Percentiles rank a stretch among this genome's conserved stretches.
phyloP scores from a whole-genome alignment of 768 basidiomycete species.

The Russula virescens region DNA sequence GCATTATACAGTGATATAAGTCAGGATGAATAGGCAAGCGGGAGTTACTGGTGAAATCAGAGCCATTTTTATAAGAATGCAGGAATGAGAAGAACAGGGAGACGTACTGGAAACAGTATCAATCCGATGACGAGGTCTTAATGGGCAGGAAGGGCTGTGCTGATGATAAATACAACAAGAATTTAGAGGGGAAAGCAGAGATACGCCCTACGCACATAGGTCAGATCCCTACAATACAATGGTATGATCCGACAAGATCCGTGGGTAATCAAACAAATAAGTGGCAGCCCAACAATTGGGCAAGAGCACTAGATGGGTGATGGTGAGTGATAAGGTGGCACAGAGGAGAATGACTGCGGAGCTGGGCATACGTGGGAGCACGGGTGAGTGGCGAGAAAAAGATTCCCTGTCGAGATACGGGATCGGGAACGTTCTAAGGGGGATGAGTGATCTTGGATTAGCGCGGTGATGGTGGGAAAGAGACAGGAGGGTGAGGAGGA shows the following conservation, averaged over 20 bases:
- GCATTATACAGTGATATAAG: conserved; percentile 15
- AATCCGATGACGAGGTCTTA: neutral
- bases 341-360: neutral
- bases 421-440: neutral
- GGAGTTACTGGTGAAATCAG: neutral
- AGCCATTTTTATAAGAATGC: neutral
- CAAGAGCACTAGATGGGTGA: neutral
- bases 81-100: neutral
- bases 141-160: neutral
- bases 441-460: neutral
- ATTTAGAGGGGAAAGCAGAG: neutral
- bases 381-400: neutral
- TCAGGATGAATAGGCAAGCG: neutral
- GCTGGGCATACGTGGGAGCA: neutral
- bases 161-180: neutral
- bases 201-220: neutral
- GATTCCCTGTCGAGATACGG: neutral
- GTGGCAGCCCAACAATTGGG: neutral
- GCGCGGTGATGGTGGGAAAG: neutral
- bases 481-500: neutral
- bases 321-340: neutral
- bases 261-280: neutral
- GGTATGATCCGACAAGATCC: conserved; percentile 9
- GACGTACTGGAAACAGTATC: neutral
- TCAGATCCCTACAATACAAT: conserved; percentile 9